phyloP scores from a whole-genome alignment of 768 basidiomycete species.

The Calocybe cyanea region DNA sequence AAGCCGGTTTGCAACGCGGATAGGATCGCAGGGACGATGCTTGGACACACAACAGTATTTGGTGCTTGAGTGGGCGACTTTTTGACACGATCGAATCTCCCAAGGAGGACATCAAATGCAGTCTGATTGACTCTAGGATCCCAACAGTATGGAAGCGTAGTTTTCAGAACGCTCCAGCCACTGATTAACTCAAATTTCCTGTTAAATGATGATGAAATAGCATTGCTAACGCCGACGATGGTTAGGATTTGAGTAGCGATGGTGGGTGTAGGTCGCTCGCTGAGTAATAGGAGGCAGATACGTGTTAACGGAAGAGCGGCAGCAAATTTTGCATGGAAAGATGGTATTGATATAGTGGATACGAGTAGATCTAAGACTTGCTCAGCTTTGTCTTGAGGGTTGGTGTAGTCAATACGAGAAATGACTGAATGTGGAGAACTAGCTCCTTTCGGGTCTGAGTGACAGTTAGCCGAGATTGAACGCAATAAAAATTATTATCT shows the following conservation, averaged over 20 bases:
- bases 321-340: constrained; percentile 67
- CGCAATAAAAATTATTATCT: constrained; percentile 13
- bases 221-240: constrained; percentile 55
- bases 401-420: constrained; percentile 48
- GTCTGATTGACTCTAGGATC: constrained; percentile 59
- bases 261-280: constrained; percentile 61
- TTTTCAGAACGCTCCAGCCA: constrained; percentile 77
- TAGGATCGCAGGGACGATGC: constrained; percentile 71
- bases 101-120: constrained; percentile 68
- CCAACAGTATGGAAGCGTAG: constrained; percentile 69
- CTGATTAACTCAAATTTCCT: constrained; percentile 82
- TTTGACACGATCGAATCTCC: constrained; percentile 28
- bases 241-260: constrained; percentile 58
- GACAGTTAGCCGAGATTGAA: constrained; percentile 8
- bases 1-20: constrained; percentile 62
- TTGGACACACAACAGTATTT: constrained; percentile 51
- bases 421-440: constrained; percentile 55
- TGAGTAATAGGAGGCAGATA: constrained; percentile 75
- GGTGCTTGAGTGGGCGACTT: constrained; percentile 20
- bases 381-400: constrained; percentile 58
- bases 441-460: constrained; percentile 20
- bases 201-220: constrained; percentile 57
- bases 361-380: constrained; percentile 65
- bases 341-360: constrained; percentile 51
- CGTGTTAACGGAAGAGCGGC: constrained; percentile 73